Conservation (phyloP, 352 stramenopile genomes). For the Globisporangium polare region DNA sequence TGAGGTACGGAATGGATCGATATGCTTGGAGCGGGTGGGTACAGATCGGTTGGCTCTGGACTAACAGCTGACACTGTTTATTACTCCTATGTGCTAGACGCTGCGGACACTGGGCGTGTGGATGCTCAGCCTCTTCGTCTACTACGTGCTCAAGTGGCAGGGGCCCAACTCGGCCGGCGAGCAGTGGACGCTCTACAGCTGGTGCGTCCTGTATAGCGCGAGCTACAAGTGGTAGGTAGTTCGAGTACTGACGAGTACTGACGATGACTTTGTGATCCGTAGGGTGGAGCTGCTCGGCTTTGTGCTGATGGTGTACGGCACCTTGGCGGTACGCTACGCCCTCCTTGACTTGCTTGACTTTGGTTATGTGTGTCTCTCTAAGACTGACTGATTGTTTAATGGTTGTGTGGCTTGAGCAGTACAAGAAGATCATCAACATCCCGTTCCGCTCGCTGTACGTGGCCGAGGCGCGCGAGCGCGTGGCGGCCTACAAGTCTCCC, state of each 20-base stretch:
- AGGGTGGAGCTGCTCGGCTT: conserved; percentile 76
- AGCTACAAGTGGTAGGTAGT: no score
- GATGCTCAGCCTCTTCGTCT: conserved; percentile 72
- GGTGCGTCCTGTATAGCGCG: no score
- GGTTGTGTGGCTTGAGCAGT: conserved; percentile 28
- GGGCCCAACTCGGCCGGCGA: conserved; percentile 53
- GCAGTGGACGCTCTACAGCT: conserved; percentile 68
- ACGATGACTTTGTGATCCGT: not conserved
- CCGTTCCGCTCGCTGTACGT: conserved; percentile 46
- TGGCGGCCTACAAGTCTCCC: conserved; percentile 52
- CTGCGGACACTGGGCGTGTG: conserved; percentile 76
- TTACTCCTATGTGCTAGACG: conserved; percentile 30
- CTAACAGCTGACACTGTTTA: not conserved
- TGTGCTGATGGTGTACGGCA: conserved; percentile 77
- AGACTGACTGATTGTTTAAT: not conserved
- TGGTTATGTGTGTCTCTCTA: conserved; percentile 1
- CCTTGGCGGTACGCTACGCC: conserved; percentile 48
- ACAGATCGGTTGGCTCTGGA: not conserved
- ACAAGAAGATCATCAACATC: conserved; percentile 76
- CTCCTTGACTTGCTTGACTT: not conserved
- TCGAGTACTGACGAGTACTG: no score
- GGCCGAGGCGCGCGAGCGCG: conserved; percentile 38
- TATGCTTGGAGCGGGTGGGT: not conserved
- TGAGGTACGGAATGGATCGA: conserved; percentile 33
- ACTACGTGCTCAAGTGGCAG: conserved; percentile 75